A percentile compares a stretch with the other conserved stretches of the same genome.
phyloP scores from a whole-genome alignment of 805 yeast genomes.

The Metschnikowia colocasiae region DNA sequence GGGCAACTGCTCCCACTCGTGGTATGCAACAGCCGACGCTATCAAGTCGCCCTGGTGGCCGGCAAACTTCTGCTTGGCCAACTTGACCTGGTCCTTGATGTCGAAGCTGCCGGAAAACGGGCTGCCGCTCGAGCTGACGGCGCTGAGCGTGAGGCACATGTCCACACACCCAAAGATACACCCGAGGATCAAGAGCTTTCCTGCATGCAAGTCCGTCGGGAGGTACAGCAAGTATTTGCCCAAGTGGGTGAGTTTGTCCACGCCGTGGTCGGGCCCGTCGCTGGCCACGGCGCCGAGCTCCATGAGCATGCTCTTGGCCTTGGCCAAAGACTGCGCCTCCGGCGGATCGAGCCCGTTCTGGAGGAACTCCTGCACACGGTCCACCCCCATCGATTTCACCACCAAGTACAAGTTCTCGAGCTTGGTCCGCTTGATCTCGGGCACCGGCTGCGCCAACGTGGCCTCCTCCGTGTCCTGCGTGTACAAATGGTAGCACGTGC shows the following conservation, averaged over 20 bases:
- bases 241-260: constrained; percentile 57
- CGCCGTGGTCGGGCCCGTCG: constrained; percentile 17
- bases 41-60: constrained; percentile 65
- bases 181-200: constrained; percentile 75
- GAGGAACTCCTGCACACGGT: constrained; percentile 65
- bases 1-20: constrained; percentile 41
- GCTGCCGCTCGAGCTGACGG: constrained; percentile 66
- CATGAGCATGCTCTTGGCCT: constrained; percentile 49
- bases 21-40: constrained; percentile 58
- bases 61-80: constrained; percentile 39
- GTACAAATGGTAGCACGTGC: constrained; percentile 77
- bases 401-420: constrained; percentile 77
- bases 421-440: constrained; percentile 84
- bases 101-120: constrained; percentile 69
- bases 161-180: constrained; percentile 82
- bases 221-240: constrained; percentile 77
- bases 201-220: constrained; percentile 84
- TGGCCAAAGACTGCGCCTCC: constrained; percentile 43
- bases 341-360: constrained; percentile 83
- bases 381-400: constrained; percentile 86
- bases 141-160: constrained; percentile 72
- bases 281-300: constrained; percentile 68
- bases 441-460: constrained; percentile 74
- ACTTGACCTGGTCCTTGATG: constrained; percentile 59
- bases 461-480: constrained; percentile 52